These are phyloP conservation scores for Stephania cephalantha DNA, from an alignment of 164 flowering plant species.

Conservation along the genomic window DNA sequence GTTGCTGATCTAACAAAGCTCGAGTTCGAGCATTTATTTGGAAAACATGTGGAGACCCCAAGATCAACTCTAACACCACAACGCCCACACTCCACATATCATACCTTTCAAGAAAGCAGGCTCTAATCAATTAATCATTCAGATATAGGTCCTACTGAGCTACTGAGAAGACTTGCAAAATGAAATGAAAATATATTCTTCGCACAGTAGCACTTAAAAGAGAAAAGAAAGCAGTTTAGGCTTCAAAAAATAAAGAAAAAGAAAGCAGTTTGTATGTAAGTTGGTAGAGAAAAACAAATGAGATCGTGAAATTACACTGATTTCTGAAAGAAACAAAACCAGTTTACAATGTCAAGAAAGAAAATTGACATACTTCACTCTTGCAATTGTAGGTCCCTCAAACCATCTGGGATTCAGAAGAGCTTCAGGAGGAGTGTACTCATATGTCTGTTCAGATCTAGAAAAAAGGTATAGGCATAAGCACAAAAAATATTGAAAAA, in stretches of 20 bases:
- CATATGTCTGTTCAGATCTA: conserved; percentile 90
- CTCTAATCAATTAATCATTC: not conserved
- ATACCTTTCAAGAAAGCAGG: conserved; percentile 46
- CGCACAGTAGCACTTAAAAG: not conserved
- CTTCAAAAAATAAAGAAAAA: not conserved
- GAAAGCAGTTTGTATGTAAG: not conserved
- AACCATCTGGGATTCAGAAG: conserved; percentile 76
- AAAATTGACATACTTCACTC: conserved; percentile 47
- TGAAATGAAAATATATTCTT: not conserved
- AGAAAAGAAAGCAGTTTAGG: not conserved
- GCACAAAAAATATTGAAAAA: not conserved
- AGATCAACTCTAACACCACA: conserved; percentile 81
- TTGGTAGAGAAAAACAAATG: not conserved
- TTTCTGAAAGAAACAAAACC: not conserved
- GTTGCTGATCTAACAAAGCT: conserved; percentile 72
- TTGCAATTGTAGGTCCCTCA: conserved; percentile 42
- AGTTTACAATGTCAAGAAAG: not conserved
- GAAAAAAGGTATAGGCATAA: conserved; percentile 10
- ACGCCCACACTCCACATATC: conserved; percentile 99
- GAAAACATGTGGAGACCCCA: conserved; percentile 93
- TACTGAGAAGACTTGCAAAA: too few relatives aligned
- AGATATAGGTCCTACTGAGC: conserved; percentile 1
- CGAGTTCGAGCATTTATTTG: conserved; percentile 66
- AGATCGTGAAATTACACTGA: not conserved
- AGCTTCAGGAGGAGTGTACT: conserved; percentile 93